These are phyloP conservation scores for Podosphaera leucotricha DNA, from an alignment of 2,329 filamentous ascomycete species.

Conservation along the genomic window DNA sequence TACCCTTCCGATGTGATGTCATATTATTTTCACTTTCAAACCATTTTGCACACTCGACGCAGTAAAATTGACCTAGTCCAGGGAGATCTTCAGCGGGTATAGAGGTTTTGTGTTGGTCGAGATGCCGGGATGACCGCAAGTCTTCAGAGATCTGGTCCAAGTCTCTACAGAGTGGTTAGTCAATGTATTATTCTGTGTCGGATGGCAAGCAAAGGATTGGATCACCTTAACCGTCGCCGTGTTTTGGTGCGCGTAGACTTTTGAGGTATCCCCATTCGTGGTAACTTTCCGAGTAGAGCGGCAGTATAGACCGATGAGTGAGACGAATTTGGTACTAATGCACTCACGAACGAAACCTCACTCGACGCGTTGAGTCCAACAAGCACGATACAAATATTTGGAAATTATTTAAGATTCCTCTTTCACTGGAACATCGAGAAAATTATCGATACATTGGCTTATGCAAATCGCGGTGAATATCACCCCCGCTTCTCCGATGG, in stretches of 20 bases:
- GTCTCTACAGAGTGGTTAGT: conserved; percentile 33
- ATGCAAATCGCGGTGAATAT: no score
- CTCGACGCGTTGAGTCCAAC: no score
- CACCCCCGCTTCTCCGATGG: no score
- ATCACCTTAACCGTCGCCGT: conserved; percentile 42
- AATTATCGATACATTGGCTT: no score
- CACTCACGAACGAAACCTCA: no score
- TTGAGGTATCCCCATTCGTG: conserved; percentile 23
- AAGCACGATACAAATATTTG: no score
- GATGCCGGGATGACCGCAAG: conserved; percentile 52
- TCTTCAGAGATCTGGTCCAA: conserved; percentile 83
- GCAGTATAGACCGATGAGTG: no score
- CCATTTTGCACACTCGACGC: conserved; percentile 85
- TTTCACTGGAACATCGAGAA: no score
- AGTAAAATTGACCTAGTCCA: conserved; percentile 67
- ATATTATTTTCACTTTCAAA: conserved; percentile 70
- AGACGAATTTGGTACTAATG: no score
- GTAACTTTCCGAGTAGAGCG: no score
- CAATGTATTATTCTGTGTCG: not conserved
- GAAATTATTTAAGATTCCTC: no score
- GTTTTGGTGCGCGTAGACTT: conserved; percentile 51
- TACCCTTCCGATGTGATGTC: conserved; percentile 54
- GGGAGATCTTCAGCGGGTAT: conserved; percentile 75
- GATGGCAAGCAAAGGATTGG: not conserved
- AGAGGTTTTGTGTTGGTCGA: conserved; percentile 52